Evolutionary conservation across 176 grass and related monocot species (phyloP), one percentile per base, ranked within the genome.

Genomic region (Luzula sylvatica): DNA sequence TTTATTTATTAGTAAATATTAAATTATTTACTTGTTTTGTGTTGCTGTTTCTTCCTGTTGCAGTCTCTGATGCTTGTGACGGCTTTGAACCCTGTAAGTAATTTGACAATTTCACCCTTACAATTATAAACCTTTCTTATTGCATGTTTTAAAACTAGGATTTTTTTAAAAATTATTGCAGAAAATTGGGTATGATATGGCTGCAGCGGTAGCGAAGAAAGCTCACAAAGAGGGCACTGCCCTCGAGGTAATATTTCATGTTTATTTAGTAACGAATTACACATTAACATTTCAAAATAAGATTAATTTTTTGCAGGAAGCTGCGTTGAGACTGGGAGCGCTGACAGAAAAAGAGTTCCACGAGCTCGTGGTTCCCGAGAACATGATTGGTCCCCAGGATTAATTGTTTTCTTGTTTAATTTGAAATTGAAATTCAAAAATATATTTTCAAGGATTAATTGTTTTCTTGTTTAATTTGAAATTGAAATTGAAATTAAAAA

Each of bases 111-210:
- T 32, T 50, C 54, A 7, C 13, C 45, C 46, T 5, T 11, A 23
- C 17, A 65, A 11, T 22, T 26, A 26, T 72, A 21, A 38, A 11
- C 44, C 53, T 55, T 57, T 73, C 2, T 3, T 15, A 22, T 23
- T 69, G 29, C 7, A 58, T 14, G 14, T n/a, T 4, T 67, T 24
- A 38, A 25, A 6, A 7, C 22, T 12, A 20, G 3, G 18, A 35
- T 66, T 56, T 35, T 83, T 32, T 44, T 24, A 50, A 38, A 7
- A 65, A 55, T 42, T 8, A 50, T 68, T 61, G 13, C 70, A 93
- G 87, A 93, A 93, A 93, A 86, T 86, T 52, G 87, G 87, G 51
- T 93, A 93, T 56, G 87, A 86, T 64, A 93, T 81, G 29, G 87
- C 87, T 58, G 87, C 81, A 46, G 81, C 87, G 56, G 81, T 93